Evolutionary conservation across 2,329 filamentous ascomycete species (phyloP).

Genomic region (Xylaria sp.): DNA sequence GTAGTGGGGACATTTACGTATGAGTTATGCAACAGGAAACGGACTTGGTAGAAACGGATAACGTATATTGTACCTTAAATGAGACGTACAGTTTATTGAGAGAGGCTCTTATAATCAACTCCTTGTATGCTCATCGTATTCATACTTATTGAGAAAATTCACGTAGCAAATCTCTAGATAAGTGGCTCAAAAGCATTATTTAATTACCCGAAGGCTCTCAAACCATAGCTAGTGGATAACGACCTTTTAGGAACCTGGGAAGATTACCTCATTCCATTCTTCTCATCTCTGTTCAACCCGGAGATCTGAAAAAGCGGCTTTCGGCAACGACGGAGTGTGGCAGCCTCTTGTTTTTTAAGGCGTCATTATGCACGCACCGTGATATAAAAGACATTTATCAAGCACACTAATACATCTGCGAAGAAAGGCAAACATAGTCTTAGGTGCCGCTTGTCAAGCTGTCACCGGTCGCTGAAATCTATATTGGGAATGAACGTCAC

Average conservation of each 20-base stretch:
- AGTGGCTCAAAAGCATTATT: background rate
- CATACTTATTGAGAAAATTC: background rate
- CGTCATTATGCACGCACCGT: too few relatives aligned
- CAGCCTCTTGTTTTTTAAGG: too few relatives aligned
- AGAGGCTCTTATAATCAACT: background rate
- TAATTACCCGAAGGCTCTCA: background rate
- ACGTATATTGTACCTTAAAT: background rate
- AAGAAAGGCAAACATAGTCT: too few relatives aligned
- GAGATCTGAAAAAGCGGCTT: background rate
- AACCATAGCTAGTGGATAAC: background rate
- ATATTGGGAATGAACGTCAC: too few relatives aligned
- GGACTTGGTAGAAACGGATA: background rate
- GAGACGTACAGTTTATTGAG: background rate
- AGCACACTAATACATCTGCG: too few relatives aligned
- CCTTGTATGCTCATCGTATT: background rate
- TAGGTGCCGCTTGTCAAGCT: too few relatives aligned
- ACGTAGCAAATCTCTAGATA: background rate
- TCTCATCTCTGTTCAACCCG: constrained; percentile 3
- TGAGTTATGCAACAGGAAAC: background rate
- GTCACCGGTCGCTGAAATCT: too few relatives aligned
- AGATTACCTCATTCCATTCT: background rate
- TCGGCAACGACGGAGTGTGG: too few relatives aligned
- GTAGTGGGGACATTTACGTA: background rate
- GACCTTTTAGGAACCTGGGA: background rate
- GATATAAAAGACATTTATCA: too few relatives aligned